Evolutionary conservation across 805 yeast genomes (phyloP).

Genomic region (Candida manassasensis): DNA sequence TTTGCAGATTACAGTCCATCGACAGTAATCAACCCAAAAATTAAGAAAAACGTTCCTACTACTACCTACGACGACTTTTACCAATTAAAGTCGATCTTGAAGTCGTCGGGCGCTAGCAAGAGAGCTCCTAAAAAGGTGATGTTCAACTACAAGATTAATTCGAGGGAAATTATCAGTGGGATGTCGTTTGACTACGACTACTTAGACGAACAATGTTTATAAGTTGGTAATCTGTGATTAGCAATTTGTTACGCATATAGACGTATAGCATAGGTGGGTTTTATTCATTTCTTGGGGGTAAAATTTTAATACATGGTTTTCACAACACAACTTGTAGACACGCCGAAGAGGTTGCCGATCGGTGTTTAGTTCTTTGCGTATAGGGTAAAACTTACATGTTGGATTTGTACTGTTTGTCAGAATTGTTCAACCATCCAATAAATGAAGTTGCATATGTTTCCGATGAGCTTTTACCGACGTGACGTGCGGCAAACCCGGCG

Average conservation of each 20-base stretch:
- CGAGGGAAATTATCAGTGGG: conserved; percentile 44
- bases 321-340: too few relatives aligned
- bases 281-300: neutral
- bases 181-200: conserved; percentile 40
- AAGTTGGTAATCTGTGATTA: conserved; percentile 6
- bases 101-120: neutral
- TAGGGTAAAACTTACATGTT: too few relatives aligned
- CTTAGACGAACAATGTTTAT: conserved; percentile 33
- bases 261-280: neutral
- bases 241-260: neutral
- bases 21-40: neutral
- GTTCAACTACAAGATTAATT: conserved; percentile 38
- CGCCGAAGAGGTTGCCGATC: too few relatives aligned
- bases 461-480: too few relatives aligned
- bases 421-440: too few relatives aligned
- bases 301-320: neutral
- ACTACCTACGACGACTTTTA: neutral
- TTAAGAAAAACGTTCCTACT: neutral
- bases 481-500: too few relatives aligned
- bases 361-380: too few relatives aligned
- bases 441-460: too few relatives aligned
- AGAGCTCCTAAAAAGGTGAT: conserved; percentile 29
- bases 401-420: too few relatives aligned
- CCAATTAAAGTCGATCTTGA: conserved; percentile 1
- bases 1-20: conserved; percentile 4